Base-by-base conservation (phyloP, 129 eudicot genomes). In the Flaveria sonorensis region DNA sequence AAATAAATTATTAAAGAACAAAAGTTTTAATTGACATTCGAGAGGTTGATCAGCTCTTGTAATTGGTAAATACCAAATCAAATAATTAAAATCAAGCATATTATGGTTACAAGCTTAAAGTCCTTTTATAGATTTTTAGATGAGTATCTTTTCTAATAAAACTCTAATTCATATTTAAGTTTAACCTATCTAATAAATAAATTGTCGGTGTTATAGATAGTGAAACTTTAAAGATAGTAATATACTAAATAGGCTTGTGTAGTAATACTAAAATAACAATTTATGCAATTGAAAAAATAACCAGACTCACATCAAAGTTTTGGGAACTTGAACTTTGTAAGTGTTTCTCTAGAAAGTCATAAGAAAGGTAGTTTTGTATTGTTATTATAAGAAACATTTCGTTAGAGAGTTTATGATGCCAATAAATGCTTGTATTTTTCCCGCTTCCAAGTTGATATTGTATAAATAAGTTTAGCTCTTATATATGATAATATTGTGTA, bases 401-500 rank as follows among this genome's bases (percentile, higher is more conserved):
- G 36, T 30, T 30, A 30, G 36, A 30, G 36, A 30, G 36, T 53
- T 53, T 18, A 53, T 59, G 73, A 70, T 26, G 46, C 39, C 61
- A 50, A 47, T 70, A 48, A 48, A 70, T 47, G 39, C n/a, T 48
- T n/a, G 26, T 26, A 48, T 53, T 53, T 53, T 53, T 53, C 11
- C 24, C 45, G 30, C 45, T 47, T 70, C 43, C 7, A 24, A 70
- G 61, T 5, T 48, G 61, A 47, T 16, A 13, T 23, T 19, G 61
- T 70, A 16, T 70, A 70, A 14, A 24, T 6, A 70, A 48, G 6
- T 18, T 50, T 48, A 52, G 45, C n/a, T 47, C 19, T 16, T 70
- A 47, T 70, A n/a, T 53, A 53, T 53, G 52, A 48, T 70, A 70
- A 13, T 47, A 70, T 70, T 14, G 43, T 52, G 9, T 48, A 24